phyloP scores from a whole-genome alignment of 83 land plant genomes.

The Diphasiastrum complanatum region DNA sequence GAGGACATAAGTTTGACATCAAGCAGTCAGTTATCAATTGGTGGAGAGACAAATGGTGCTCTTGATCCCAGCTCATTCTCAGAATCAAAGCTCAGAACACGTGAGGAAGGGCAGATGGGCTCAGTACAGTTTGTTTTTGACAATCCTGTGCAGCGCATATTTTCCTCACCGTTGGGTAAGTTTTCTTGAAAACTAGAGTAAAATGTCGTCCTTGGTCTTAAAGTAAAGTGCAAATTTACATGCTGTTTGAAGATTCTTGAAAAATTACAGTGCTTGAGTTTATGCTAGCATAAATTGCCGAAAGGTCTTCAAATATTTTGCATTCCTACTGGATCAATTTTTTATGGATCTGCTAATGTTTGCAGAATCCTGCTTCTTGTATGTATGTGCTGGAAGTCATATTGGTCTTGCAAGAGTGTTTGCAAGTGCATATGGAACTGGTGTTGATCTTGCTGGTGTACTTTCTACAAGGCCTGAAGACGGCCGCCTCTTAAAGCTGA shows the following conservation, averaged over 20 bases:
- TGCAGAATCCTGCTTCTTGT: slow-evolving; percentile 80
- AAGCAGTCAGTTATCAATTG: slow-evolving; percentile 10
- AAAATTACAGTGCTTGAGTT: no score
- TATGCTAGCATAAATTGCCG: no score
- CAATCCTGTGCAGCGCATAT: slow-evolving; percentile 85
- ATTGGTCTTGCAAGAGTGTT: slow-evolving; percentile 67
- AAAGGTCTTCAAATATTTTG: no score
- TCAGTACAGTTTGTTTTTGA: slow-evolving; percentile 72
- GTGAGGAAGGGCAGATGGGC: slow-evolving; percentile 33
- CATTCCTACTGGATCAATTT: background rate
- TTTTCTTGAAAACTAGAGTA: background rate
- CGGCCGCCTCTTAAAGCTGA: slow-evolving; percentile 62
- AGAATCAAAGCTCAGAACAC: slow-evolving; percentile 23
- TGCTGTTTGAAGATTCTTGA: no score
- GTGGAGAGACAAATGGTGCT: slow-evolving; percentile 35
- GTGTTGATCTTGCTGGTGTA: slow-evolving; percentile 18
- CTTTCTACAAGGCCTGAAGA: slow-evolving; percentile 70
- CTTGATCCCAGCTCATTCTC: slow-evolving; percentile 47
- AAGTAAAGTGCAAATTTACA: slow-evolving; percentile 6
- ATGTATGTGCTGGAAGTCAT: slow-evolving; percentile 70
- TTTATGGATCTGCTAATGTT: slow-evolving; percentile 5
- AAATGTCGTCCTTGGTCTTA: slow-evolving; percentile 5
- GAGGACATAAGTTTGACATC: slow-evolving; percentile 34
- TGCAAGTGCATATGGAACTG: slow-evolving; percentile 49
- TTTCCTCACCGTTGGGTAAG: slow-evolving; percentile 84